Conservation (phyloP, 495 filamentous ascomycete species). For the Aspergillus cristatus region DNA sequence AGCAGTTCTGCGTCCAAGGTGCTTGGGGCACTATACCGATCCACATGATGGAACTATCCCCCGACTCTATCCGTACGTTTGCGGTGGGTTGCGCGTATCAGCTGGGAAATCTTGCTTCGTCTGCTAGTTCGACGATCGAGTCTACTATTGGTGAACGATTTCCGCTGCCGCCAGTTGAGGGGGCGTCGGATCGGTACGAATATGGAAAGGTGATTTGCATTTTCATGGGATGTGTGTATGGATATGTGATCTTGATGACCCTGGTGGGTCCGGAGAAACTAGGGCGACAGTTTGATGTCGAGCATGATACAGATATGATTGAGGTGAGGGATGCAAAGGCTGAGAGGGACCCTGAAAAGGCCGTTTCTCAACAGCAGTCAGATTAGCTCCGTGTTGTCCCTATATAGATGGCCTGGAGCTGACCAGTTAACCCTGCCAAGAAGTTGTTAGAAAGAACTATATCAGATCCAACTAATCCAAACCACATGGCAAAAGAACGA, state of each 20-base stretch:
- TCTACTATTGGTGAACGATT: slow-evolving; percentile 74
- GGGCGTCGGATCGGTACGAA: slow-evolving; percentile 48
- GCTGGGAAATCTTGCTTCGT: slow-evolving; percentile 74
- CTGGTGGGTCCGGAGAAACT: slow-evolving; percentile 70
- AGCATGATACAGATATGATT: slow-evolving; percentile 54
- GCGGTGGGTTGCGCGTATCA: slow-evolving; percentile 79
- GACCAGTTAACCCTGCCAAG: too few species aligned
- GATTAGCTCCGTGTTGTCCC: too few species aligned
- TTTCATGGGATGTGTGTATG: slow-evolving; percentile 89
- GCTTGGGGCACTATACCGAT: slow-evolving; percentile 81
- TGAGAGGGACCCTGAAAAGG: slow-evolving; percentile 15
- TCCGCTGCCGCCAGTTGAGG: slow-evolving; percentile 51
- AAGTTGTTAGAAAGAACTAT: not conserved
- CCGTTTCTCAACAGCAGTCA: not conserved
- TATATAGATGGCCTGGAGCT: too few species aligned
- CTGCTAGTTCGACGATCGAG: slow-evolving; percentile 75
- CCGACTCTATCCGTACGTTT: slow-evolving; percentile 73
- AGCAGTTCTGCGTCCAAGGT: slow-evolving; percentile 84
- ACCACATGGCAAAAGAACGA: too few species aligned
- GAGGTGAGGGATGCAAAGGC: slow-evolving; percentile 29
- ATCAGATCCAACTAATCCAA: not conserved
- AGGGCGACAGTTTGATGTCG: slow-evolving; percentile 55
- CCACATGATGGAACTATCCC: slow-evolving; percentile 80
- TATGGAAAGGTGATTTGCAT: slow-evolving; percentile 91
- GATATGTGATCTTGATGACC: slow-evolving; percentile 66